Evolutionary conservation across 768 basidiomycete species (phyloP).

Genomic region (Kwoniella shandongensis): DNA sequence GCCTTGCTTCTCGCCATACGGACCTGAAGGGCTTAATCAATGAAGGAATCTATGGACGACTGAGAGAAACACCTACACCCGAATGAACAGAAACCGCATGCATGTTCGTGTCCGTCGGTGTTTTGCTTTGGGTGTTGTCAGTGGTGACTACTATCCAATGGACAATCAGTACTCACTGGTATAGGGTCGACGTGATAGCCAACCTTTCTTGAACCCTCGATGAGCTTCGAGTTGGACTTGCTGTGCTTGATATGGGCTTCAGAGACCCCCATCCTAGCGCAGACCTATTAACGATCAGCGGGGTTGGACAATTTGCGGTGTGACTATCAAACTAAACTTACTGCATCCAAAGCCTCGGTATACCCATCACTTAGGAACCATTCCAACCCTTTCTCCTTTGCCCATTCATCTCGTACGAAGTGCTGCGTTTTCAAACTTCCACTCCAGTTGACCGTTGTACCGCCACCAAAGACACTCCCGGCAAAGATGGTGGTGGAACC

Average conservation of each 20-base stretch:
- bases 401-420: slow-evolving; percentile 46
- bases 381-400: slow-evolving; percentile 33
- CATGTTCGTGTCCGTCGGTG: slow-evolving; percentile 26
- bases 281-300: slow-evolving; percentile 9
- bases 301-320: no score
- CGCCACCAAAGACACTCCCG: slow-evolving; percentile 39
- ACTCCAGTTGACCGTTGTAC: slow-evolving; percentile 47
- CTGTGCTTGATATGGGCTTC: slow-evolving; percentile 28
- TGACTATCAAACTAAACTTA: neutral
- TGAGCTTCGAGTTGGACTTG: slow-evolving; percentile 23
- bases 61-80: slow-evolving; percentile 19
- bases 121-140: slow-evolving; percentile 26
- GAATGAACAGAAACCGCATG: slow-evolving; percentile 33
- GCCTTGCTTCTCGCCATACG: slow-evolving; percentile 31
- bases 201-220: slow-evolving; percentile 2
- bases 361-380: slow-evolving; percentile 31
- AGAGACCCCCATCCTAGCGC: slow-evolving; percentile 35
- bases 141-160: neutral
- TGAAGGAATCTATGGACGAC: neutral
- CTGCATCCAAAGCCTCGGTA: slow-evolving; percentile 24
- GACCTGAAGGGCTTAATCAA: neutral
- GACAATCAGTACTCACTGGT: neutral
- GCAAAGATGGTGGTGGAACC: slow-evolving; percentile 67
- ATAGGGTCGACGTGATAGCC: neutral
- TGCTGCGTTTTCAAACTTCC: slow-evolving; percentile 41